Conservation (phyloP, 208 protist species). For the Acanthamoeba royreba region DNA sequence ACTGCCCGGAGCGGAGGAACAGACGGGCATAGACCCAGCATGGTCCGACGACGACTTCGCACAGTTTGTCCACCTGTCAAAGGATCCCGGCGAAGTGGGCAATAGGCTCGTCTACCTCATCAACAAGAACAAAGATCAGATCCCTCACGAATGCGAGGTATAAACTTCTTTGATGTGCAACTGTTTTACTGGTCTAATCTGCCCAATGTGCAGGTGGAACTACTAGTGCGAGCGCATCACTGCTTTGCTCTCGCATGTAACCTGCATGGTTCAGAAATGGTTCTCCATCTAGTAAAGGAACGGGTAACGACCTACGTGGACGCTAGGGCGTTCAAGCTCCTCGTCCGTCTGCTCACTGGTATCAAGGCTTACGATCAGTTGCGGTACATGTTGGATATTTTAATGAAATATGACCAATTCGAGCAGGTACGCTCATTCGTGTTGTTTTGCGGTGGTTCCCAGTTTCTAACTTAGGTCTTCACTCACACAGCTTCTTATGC, state of each 20-base stretch:
- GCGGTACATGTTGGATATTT: neutral
- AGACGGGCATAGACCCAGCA: neutral
- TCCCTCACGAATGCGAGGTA: slow-evolving; percentile 21
- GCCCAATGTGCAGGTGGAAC: neutral
- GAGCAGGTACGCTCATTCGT: neutral
- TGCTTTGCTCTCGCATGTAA: slow-evolving; percentile 22
- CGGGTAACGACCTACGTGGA: neutral
- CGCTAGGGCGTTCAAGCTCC: neutral
- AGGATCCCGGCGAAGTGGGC: neutral
- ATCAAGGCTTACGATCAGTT: slow-evolving; percentile 23
- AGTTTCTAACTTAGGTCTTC: neutral
- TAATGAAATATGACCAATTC: slow-evolving; percentile 39
- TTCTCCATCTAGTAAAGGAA: neutral
- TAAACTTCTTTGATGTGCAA: neutral
- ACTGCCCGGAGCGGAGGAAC: neutral
- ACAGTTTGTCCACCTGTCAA: neutral
- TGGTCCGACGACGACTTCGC: slow-evolving; percentile 25
- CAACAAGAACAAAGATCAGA: neutral
- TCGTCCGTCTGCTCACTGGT: slow-evolving; percentile 13
- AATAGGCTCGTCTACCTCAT: slow-evolving; percentile 5
- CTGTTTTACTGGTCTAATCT: neutral
- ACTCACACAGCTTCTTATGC: neutral
- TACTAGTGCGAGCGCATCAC: slow-evolving; percentile 21
- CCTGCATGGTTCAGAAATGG: slow-evolving; percentile 28
- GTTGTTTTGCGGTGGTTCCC: neutral